Conservation (phyloP, 306 rosid species). For the Hippophae gyantsensis region DNA sequence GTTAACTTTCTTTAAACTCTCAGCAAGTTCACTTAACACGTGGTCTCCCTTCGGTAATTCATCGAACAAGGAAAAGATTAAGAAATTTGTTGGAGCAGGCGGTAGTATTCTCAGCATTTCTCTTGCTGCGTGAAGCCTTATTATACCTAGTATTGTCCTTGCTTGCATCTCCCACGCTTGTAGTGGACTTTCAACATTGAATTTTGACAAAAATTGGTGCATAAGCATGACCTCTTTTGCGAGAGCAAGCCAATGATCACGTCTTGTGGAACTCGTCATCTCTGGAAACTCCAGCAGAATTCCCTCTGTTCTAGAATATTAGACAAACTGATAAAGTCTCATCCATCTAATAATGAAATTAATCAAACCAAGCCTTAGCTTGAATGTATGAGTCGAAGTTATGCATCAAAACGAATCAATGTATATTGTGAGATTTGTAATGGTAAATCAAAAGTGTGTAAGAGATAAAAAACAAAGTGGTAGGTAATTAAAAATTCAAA, state of each 20-base stretch:
- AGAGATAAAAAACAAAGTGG: too few relatives aligned
- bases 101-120: slow-evolving; percentile 85
- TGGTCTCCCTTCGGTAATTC: slow-evolving; percentile 87
- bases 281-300: slow-evolving; percentile 77
- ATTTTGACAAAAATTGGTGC: slow-evolving; percentile 52
- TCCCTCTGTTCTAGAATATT: slow-evolving; percentile 30
- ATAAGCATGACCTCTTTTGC: slow-evolving; percentile 60
- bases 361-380: background rate
- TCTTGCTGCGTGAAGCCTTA: slow-evolving; percentile 88
- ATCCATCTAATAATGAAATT: background rate
- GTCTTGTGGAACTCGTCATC: slow-evolving; percentile 83
- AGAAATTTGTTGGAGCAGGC: slow-evolving; percentile 73
- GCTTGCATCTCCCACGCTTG: slow-evolving; percentile 85
- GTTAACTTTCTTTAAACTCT: slow-evolving; percentile 43
- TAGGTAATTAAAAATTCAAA: too few relatives aligned
- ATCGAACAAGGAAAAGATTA: slow-evolving; percentile 67
- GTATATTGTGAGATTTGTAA: too few relatives aligned
- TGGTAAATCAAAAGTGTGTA: too few relatives aligned
- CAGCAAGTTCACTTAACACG: slow-evolving; percentile 69
- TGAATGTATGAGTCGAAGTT: too few relatives aligned
- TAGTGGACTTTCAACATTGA: slow-evolving; percentile 30
- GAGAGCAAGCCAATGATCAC: slow-evolving; percentile 89
- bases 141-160: slow-evolving; percentile 70
- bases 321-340: background rate
- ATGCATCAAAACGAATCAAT: too few relatives aligned